Conservation (phyloP, 2,329 filamentous ascomycete species). For the Fusarium sp. region DNA sequence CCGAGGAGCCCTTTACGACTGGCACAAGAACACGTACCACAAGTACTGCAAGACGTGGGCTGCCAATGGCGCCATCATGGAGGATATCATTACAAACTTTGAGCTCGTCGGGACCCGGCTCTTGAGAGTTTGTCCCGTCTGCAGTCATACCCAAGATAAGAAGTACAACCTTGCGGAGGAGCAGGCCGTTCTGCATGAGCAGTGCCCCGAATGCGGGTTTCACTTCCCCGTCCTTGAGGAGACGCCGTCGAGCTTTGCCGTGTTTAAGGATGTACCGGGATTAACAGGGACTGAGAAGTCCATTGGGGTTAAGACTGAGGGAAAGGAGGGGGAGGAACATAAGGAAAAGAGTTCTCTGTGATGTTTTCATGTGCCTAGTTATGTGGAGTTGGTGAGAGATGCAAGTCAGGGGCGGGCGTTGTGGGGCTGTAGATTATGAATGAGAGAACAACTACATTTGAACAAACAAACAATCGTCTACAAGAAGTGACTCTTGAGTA, state of each 20-base stretch:
- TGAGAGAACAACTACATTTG: neutral
- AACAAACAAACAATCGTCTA: neutral
- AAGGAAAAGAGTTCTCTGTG: neutral
- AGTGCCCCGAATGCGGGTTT: slow-evolving; percentile 28
- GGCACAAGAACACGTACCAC: slow-evolving; percentile 30
- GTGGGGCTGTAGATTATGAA: neutral
- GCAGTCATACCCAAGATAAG: slow-evolving; percentile 24
- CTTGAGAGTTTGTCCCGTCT: slow-evolving; percentile 24
- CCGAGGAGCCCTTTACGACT: slow-evolving; percentile 21
- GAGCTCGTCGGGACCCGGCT: slow-evolving; percentile 26
- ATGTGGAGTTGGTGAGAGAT: neutral
- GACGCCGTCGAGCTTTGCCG: slow-evolving; percentile 22
- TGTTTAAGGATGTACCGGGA: slow-evolving; percentile 17
- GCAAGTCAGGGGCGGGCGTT: neutral
- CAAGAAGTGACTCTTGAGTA: neutral
- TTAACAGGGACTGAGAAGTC: neutral
- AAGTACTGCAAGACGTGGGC: slow-evolving; percentile 32
- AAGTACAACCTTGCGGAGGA: slow-evolving; percentile 33
- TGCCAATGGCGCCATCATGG: slow-evolving; percentile 30
- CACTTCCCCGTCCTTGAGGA: slow-evolving; percentile 32
- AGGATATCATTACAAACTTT: slow-evolving; percentile 34
- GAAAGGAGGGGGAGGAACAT: neutral
- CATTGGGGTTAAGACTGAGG: neutral
- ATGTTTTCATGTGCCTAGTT: slow-evolving; percentile 1
- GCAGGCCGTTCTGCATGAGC: slow-evolving; percentile 24